Conservation (phyloP, 345 rosid genomes). For the Rhodamnia argentea region DNA sequence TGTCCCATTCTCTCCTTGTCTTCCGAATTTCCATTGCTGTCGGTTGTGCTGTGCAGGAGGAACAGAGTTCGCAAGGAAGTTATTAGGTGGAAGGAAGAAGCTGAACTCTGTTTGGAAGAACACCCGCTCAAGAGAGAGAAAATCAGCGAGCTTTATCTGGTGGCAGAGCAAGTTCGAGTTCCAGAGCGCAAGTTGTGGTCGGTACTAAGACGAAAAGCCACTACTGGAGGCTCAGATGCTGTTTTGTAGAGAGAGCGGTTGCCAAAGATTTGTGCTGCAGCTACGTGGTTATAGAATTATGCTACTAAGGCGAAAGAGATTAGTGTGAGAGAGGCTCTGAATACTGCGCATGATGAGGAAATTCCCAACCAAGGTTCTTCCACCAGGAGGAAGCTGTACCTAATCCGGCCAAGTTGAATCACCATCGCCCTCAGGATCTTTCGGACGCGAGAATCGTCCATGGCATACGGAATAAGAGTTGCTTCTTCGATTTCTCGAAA, state of each 20-base stretch:
- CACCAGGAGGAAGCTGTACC: neutral
- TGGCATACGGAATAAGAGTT: neutral
- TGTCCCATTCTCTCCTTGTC: neutral
- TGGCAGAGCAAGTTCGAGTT: neutral
- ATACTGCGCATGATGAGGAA: neutral
- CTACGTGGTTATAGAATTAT: no score
- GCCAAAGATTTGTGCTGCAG: neutral
- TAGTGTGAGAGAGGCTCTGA: neutral
- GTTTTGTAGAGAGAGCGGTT: no score
- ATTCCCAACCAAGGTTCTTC: neutral
- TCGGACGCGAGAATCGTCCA: accelerated
- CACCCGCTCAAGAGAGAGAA: neutral
- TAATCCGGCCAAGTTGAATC: accelerated
- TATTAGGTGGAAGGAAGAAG: no score
- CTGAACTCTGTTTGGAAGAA: no score
- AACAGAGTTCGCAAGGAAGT: no score
- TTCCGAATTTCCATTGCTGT: neutral
- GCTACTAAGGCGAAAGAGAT: neutral
- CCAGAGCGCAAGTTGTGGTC: neutral
- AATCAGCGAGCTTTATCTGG: accelerated
- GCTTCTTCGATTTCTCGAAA: neutral
- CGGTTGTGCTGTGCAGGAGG: no score
- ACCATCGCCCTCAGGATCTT: neutral
- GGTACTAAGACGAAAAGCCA: neutral
- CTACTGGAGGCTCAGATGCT: neutral